Evolutionary conservation across 768 basidiomycete genomes (phyloP).

Genomic region (Serendipita sp.): DNA sequence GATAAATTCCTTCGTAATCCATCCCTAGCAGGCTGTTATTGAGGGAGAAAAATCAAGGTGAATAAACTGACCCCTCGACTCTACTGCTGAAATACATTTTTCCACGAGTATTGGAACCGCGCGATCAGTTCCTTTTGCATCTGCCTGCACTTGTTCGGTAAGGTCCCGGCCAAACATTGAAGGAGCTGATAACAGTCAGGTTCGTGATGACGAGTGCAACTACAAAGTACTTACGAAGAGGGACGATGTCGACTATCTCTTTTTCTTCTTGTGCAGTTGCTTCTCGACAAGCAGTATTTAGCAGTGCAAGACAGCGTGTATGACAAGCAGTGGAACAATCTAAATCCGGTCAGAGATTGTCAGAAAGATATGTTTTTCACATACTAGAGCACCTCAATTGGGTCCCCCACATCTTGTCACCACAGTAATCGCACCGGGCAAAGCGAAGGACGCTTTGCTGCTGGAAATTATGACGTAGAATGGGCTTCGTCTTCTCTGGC

Average conservation of each 20-base stretch:
- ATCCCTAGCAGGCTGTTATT: slow-evolving; percentile 35
- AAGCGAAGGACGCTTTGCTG: slow-evolving; percentile 77
- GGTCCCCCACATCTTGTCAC: slow-evolving; percentile 98
- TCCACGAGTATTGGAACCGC: slow-evolving; percentile 74
- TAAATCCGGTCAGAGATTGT: slow-evolving; percentile 18
- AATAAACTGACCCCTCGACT: slow-evolving; percentile 49
- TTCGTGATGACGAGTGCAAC: neutral
- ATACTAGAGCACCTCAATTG: slow-evolving; percentile 76
- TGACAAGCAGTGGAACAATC: slow-evolving; percentile 79
- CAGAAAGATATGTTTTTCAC: slow-evolving; percentile 18
- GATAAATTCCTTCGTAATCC: slow-evolving; percentile 96
- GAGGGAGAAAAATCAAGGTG: neutral
- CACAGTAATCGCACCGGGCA: slow-evolving; percentile 86
- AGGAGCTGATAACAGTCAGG: slow-evolving; percentile 31
- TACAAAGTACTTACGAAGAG: slow-evolving; percentile 18
- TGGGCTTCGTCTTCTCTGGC: slow-evolving; percentile 14
- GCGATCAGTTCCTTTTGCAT: slow-evolving; percentile 36
- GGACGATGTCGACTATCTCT: slow-evolving; percentile 12
- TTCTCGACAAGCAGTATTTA: slow-evolving; percentile 44
- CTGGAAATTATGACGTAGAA: slow-evolving; percentile 61
- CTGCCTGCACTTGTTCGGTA: slow-evolving; percentile 61
- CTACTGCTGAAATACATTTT: slow-evolving; percentile 92
- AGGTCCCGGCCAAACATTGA: slow-evolving; percentile 91
- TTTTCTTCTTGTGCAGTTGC: slow-evolving; percentile 17
- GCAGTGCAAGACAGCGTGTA: slow-evolving; percentile 60